phyloP scores from a whole-genome alignment of 2,329 filamentous ascomycete species.

The Fusarium nygamai region DNA sequence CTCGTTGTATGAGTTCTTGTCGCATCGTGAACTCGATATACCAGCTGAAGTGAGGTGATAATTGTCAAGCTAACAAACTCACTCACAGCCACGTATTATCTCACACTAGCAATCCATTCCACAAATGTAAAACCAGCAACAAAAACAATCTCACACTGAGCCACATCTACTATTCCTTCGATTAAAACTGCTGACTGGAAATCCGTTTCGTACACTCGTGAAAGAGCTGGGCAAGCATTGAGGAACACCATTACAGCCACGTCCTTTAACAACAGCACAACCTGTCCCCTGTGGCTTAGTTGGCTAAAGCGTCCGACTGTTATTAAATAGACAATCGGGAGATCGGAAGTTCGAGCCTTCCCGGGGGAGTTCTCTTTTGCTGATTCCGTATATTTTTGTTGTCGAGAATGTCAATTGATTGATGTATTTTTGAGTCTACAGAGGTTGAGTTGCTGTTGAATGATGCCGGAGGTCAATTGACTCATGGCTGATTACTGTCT shows the following conservation, averaged over 20 bases:
- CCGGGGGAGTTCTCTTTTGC: slow-evolving; percentile 39
- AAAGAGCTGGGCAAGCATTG: neutral
- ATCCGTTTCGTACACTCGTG: neutral
- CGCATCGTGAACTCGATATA: neutral
- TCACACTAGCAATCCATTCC: neutral
- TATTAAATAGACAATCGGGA: slow-evolving; percentile 42
- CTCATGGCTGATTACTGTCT: no score
- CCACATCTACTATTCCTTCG: no score
- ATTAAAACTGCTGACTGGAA: neutral
- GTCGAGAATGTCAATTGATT: neutral
- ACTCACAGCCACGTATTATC: neutral
- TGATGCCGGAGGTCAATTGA: neutral
- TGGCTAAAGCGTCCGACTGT: slow-evolving; percentile 42
- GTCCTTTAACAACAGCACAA: neutral
- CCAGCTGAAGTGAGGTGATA: fast-evolving
- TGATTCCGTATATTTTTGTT: neutral
- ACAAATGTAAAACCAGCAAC: neutral
- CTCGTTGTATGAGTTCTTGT: neutral
- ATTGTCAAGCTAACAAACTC: neutral
- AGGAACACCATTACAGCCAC: fast-evolving
- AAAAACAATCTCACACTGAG: neutral
- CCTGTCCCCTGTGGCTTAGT: slow-evolving; percentile 39
- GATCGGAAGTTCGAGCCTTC: slow-evolving; percentile 46
- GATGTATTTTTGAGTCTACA: neutral
- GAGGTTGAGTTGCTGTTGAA: neutral